A percentile compares a stretch with the other conserved stretches of the same genome.
Conservation (phyloP, 169 alveolate species). For the Plasmodium knowlesi region DNA sequence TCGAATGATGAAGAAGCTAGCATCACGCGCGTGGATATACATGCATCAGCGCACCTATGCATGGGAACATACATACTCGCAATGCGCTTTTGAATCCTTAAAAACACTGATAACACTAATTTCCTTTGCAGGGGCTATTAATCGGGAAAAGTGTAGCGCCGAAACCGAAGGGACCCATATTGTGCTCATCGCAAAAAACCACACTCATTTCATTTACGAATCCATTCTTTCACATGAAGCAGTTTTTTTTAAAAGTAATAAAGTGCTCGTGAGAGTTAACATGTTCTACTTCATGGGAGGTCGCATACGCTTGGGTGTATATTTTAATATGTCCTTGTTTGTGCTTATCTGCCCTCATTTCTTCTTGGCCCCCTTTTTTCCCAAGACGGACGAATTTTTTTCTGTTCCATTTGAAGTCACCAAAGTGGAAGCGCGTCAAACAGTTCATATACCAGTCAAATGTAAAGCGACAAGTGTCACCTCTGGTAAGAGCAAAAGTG, state of each 20-base stretch:
- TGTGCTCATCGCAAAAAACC: constrained; percentile 73
- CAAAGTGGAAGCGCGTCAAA: constrained; percentile 63
- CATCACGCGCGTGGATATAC: not conserved
- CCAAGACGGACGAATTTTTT: constrained; percentile 48
- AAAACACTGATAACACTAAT: not conserved
- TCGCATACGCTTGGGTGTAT: not conserved
- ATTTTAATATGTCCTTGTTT: not conserved
- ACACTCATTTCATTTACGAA: constrained; percentile 61
- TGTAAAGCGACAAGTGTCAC: constrained; percentile 55
- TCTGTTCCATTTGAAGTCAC: constrained; percentile 43
- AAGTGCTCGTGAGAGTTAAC: not conserved
- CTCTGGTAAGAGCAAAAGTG: constrained; percentile 28
- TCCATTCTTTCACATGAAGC: constrained; percentile 57
- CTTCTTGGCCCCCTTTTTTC: not conserved
- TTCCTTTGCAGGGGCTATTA: constrained; percentile 36
- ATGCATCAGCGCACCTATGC: not conserved
- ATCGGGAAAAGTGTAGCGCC: constrained; percentile 72
- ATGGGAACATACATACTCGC: not conserved
- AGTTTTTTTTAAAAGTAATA: constrained; percentile 49
- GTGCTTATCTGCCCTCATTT: not conserved
- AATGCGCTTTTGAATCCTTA: not conserved
- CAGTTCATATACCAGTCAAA: constrained; percentile 58
- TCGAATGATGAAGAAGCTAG: not conserved
- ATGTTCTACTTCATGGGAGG: not conserved
- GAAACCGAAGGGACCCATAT: constrained; percentile 71